Percentiles rank a stretch among this genome's conserved stretches.
Conservation (phyloP, 1,284 basidiomycete species). For the Xerocomus nothofagi region DNA sequence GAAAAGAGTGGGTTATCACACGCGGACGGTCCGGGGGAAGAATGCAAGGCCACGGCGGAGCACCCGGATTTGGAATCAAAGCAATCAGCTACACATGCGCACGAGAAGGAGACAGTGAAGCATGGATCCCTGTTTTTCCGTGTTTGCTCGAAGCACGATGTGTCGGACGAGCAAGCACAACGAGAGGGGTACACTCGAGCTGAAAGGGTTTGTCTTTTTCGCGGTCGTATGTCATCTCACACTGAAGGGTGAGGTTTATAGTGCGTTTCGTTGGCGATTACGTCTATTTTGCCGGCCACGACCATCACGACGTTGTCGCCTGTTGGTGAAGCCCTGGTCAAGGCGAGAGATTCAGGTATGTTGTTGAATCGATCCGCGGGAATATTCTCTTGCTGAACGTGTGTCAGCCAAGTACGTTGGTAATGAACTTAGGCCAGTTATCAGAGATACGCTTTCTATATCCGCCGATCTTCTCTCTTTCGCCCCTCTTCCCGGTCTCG, state of each 20-base stretch:
- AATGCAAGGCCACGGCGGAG: neutral
- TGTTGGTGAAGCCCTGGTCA: conserved; percentile 25
- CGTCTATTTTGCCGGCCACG: conserved; percentile 25
- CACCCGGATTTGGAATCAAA: neutral
- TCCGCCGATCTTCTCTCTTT: conserved; percentile 49
- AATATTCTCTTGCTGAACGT: conserved; percentile 2
- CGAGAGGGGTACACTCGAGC: conserved; percentile 22
- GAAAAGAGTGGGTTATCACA: neutral
- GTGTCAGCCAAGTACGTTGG: conserved; percentile 21
- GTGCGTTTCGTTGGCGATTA: conserved; percentile 32
- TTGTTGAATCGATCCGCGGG: neutral
- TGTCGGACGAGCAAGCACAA: conserved; percentile 12
- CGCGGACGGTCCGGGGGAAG: neutral
- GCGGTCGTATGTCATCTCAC: neutral
- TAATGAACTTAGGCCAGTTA: conserved; percentile 22
- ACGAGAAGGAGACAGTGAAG: conserved; percentile 11
- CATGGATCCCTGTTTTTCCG: conserved; percentile 20
- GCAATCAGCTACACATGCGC: neutral
- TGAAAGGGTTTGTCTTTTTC: conserved; percentile 14
- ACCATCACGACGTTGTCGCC: conserved; percentile 27
- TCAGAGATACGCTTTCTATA: conserved; percentile 25
- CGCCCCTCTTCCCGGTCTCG: conserved; percentile 57
- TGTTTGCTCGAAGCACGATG: conserved; percentile 9
- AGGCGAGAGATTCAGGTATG: conserved; percentile 26
- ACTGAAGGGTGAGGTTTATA: neutral